phyloP scores from a whole-genome alignment of 306 rosid species.

The Trifolium pratense region DNA sequence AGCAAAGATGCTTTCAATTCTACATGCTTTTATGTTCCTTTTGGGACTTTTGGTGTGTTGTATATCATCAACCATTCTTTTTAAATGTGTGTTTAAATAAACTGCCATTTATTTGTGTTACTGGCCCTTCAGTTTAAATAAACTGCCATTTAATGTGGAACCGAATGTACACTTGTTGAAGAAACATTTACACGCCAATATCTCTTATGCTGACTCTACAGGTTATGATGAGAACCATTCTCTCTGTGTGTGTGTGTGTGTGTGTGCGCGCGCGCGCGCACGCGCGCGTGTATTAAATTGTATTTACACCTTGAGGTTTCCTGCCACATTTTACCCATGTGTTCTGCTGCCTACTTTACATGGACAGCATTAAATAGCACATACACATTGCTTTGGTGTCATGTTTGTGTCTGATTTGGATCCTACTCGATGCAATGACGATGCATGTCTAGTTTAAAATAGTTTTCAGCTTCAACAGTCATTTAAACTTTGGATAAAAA shows the following conservation, averaged over 20 bases:
- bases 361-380: background rate
- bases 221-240: conserved; percentile 15
- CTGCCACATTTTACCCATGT: conserved; percentile 6
- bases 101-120: background rate
- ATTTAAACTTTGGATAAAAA: background rate
- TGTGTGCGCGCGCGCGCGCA: too few species aligned
- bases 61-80: conserved; percentile 22
- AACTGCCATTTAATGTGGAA: background rate
- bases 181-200: conserved; percentile 2
- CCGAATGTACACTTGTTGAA: conserved; percentile 18
- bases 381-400: background rate
- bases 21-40: conserved; percentile 10
- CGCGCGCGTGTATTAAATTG: too few species aligned
- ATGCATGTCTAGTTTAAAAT: background rate
- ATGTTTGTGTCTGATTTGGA: conserved; percentile 18
- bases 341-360: conserved; percentile 9
- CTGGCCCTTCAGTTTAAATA: background rate
- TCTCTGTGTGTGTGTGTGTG: conserved; percentile 14
- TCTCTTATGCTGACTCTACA: background rate
- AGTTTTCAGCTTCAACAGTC: background rate
- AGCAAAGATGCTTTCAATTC: conserved; percentile 23
- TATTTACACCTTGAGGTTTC: background rate
- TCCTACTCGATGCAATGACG: background rate
- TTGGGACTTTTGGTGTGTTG: conserved; percentile 2
- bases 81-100: conserved; percentile 10